Conservation (phyloP, 345 rosid genomes). For the Bretschneidera sinensis region DNA sequence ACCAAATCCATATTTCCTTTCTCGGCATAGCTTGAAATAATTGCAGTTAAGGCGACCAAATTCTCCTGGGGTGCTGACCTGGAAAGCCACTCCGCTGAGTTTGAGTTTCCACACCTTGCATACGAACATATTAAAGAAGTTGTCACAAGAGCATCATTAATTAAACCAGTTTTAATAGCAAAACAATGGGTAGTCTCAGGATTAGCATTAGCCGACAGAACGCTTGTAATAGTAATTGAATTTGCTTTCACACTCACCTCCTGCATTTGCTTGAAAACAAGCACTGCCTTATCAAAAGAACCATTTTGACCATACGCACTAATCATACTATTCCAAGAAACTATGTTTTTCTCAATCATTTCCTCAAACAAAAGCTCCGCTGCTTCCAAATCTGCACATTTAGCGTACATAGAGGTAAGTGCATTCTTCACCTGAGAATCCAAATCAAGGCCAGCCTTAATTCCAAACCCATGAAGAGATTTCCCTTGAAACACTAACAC, state of each 20-base stretch:
- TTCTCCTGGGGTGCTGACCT: conserved; percentile 34
- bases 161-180: conserved; percentile 47
- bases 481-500: conserved; percentile 53
- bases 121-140: conserved; percentile 72
- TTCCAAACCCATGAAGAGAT: conserved; percentile 53
- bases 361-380: conserved; percentile 48
- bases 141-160: conserved; percentile 35
- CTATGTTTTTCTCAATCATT: conserved; percentile 44
- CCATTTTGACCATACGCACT: conserved; percentile 64
- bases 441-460: conserved; percentile 48
- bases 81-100: conserved; percentile 50
- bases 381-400: conserved; percentile 46
- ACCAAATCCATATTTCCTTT: conserved; percentile 37
- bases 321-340: conserved; percentile 84
- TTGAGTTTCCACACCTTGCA: conserved; percentile 36
- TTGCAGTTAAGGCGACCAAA: conserved; percentile 64
- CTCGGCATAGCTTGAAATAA: conserved; percentile 60
- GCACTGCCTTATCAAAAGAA: conserved; percentile 38
- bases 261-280: conserved; percentile 49
- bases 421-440: conserved; percentile 56
- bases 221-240: conserved; percentile 51
- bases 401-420: conserved; percentile 61
- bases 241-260: conserved; percentile 37
- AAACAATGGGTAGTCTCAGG: conserved; percentile 48
- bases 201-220: conserved; percentile 51